These are phyloP conservation scores for Fraxinus platypoda DNA, from an alignment of 305 asterid species.

Conservation along the genomic window DNA sequence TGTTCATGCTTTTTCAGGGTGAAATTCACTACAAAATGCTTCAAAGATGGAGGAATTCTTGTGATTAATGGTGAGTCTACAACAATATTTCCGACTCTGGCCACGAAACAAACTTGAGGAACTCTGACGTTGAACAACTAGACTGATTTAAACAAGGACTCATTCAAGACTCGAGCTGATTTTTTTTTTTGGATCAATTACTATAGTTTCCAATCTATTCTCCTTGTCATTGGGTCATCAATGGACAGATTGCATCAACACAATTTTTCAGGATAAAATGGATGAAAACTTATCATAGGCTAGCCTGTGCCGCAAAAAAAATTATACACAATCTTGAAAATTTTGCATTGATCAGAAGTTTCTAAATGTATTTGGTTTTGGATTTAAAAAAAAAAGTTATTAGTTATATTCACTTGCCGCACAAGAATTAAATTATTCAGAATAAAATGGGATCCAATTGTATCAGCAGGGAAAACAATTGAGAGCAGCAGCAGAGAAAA, in stretches of 20 bases:
- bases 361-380: neutral
- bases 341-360: neutral
- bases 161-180: neutral
- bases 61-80: constrained; percentile 62
- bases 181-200: neutral
- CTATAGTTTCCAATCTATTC: neutral
- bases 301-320: neutral
- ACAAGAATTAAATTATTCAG: constrained; percentile 1
- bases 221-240: neutral
- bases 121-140: neutral
- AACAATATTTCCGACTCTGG: constrained; percentile 38
- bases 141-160: neutral
- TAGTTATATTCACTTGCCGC: constrained; percentile 1
- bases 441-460: neutral
- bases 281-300: neutral
- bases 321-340: neutral
- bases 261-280: neutral
- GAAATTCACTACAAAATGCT: constrained; percentile 52
- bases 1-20: constrained; percentile 30
- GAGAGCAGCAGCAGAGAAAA: constrained; percentile 2
- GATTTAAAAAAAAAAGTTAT: neutral
- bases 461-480: neutral
- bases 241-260: neutral
- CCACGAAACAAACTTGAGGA: constrained; percentile 16
- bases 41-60: constrained; percentile 29